phyloP scores from a whole-genome alignment of 2,329 filamentous ascomycete species.

The Venturia asperata region DNA sequence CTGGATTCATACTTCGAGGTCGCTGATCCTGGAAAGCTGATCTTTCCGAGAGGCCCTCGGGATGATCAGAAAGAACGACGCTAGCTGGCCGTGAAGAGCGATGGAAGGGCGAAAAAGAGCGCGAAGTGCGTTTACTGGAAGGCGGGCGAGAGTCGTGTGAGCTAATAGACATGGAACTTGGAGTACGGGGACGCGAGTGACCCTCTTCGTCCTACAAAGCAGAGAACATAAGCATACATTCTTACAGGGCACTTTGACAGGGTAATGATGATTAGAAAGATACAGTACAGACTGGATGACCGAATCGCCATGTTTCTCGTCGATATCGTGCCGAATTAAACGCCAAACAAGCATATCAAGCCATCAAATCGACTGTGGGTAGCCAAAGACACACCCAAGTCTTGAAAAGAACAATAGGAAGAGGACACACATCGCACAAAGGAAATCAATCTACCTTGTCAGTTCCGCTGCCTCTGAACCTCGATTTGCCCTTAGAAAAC shows the following conservation, averaged over 20 bases:
- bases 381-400: slow-evolving; percentile 6
- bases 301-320: slow-evolving; percentile 16
- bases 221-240: slow-evolving; percentile 14
- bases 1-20: background rate
- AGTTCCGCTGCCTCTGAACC: slow-evolving; percentile 56
- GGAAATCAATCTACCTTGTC: slow-evolving; percentile 80
- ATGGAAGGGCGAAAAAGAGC: slow-evolving; percentile 12
- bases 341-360: slow-evolving; percentile 16
- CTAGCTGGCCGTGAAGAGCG: slow-evolving; percentile 7
- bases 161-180: slow-evolving; percentile 17
- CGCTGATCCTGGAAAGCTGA: background rate
- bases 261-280: slow-evolving; percentile 5
- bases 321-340: slow-evolving; percentile 13
- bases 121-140: slow-evolving; percentile 10
- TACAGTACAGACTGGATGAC: slow-evolving; percentile 6
- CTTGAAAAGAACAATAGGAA: slow-evolving; percentile 14
- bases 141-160: slow-evolving; percentile 8
- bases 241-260: slow-evolving; percentile 4
- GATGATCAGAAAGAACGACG: background rate
- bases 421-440: slow-evolving; percentile 18
- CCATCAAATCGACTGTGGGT: slow-evolving; percentile 2
- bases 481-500: slow-evolving; percentile 83
- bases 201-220: slow-evolving; percentile 13
- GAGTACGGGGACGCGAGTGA: slow-evolving; percentile 10
- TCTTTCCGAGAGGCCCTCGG: background rate